phyloP scores from a whole-genome alignment of 2,329 filamentous ascomycete species.

The Aspergillus caelatus region DNA sequence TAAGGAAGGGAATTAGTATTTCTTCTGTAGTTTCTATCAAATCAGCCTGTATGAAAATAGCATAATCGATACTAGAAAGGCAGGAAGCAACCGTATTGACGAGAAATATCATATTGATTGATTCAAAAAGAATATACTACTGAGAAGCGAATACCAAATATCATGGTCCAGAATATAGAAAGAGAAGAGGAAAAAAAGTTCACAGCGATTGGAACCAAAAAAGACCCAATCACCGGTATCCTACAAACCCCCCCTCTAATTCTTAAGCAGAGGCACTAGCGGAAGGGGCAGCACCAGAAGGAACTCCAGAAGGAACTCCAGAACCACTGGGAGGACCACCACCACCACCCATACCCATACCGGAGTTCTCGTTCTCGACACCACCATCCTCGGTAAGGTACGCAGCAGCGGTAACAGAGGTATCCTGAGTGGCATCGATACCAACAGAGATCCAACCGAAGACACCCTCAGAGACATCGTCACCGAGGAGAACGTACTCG shows the following conservation, averaged over 20 bases:
- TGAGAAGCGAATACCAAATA: not conserved
- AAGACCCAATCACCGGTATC: too few species aligned
- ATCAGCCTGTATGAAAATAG: too few species aligned
- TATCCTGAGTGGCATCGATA: conserved; percentile 46
- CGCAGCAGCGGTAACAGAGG: conserved; percentile 30
- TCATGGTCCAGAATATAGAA: not conserved
- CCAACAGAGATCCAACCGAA: conserved; percentile 59
- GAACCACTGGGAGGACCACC: conserved; percentile 7
- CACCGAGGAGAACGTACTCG: conserved; percentile 60
- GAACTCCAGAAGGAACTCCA: not conserved
- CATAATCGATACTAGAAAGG: not conserved
- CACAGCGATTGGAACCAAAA: not conserved
- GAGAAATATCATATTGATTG: not conserved
- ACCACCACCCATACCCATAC: conserved; percentile 14
- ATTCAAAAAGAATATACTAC: not conserved
- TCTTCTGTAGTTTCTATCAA: too few species aligned
- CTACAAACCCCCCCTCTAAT: not conserved
- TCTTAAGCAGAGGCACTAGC: not conserved
- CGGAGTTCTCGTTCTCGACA: conserved; percentile 31
- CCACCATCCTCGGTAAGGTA: conserved; percentile 39
- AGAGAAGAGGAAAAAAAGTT: not conserved
- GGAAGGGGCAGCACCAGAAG: not conserved
- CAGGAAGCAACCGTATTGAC: not conserved
- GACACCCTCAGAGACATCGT: conserved; percentile 54
- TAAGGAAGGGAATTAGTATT: too few species aligned